phyloP scores from a whole-genome alignment of 2,329 filamentous ascomycete genomes.

The Pseudonectria buxi region DNA sequence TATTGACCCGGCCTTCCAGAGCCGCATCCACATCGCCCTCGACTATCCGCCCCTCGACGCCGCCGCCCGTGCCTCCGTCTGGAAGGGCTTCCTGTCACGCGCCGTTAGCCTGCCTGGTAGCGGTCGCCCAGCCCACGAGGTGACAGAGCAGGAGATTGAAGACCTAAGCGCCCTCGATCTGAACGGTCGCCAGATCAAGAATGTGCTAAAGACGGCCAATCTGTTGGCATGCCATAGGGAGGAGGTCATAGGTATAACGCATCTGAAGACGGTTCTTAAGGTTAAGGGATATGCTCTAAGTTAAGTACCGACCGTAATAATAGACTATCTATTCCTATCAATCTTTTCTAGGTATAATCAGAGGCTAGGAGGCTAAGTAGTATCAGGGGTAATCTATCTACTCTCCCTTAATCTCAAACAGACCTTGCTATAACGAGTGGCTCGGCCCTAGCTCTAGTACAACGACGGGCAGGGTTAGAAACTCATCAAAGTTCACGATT shows the following conservation, averaged over 20 bases:
- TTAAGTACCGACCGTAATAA: too few species aligned
- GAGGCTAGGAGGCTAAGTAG: too few species aligned
- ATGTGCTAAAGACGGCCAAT: constrained; percentile 33
- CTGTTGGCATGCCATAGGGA: constrained; percentile 26
- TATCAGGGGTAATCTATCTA: too few species aligned
- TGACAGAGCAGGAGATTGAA: constrained; percentile 24
- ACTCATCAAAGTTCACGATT: too few species aligned
- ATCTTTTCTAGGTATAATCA: too few species aligned
- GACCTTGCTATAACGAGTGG: too few species aligned
- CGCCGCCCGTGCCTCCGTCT: constrained; percentile 30
- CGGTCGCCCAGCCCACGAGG: constrained; percentile 24
- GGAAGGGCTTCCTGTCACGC: constrained; percentile 33
- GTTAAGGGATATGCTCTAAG: constrained; percentile 24
- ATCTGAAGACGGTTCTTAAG: constrained; percentile 26
- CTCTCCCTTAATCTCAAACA: too few species aligned
- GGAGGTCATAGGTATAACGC: constrained; percentile 22
- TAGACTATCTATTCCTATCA: too few species aligned
- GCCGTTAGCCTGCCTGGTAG: constrained; percentile 16
- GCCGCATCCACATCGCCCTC: constrained; percentile 41
- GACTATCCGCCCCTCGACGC: constrained; percentile 37
- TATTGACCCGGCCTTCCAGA: constrained; percentile 42
- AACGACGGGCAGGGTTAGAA: too few species aligned
- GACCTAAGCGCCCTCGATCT: constrained; percentile 34
- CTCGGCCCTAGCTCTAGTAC: too few species aligned
- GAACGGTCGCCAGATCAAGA: constrained; percentile 47